Base-by-base conservation (phyloP, 192 early-diverging fungal species). In the Phlyctochytrium arcticum region DNA sequence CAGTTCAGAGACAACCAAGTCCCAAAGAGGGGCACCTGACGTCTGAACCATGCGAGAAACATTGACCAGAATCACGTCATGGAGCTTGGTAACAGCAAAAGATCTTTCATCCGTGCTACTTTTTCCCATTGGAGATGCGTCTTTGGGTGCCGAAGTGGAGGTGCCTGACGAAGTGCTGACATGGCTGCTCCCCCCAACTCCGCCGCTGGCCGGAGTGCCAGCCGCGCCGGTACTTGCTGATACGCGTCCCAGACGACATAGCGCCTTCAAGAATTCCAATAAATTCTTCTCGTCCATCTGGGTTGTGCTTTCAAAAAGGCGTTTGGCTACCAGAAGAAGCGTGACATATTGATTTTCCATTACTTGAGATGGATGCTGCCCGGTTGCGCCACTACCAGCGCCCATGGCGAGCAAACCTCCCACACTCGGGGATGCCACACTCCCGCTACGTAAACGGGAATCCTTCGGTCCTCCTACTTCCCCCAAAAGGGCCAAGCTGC, bases 1-100 rank as follows among this genome's bases (percentile, higher is more conserved):
- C 47, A 93, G 72, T 60, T 91, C 85, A 29, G 73, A 73, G 36
- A 89, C 81, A n/a, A 92, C 53, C 12, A 79, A 54, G 58, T 84
- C 80, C 84, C 87, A 92, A 1, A 79, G 64, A 1, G 71, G 59
- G 3, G 69, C 51, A 36, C 80, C 74, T 48, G 77, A 65, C 3
- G 66, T 50, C 10, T 54, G 29, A 5, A 86, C 57, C 31, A 86
- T 54, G 15, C 76, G 57, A 9, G 42, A 48, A 32, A 77, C 57
- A 53, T 90, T 90, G 12, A 84, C 37, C 6, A 83, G 61, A 4
- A 80, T 58, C 9, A 91, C 77, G 48, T 85, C 83, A 32, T 79
- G 76, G 36, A 93, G 65, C 62, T 90, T 89, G 27, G 84, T 75
- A n/a, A 92, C 75, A 0, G 89, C 88, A 79, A 92, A 92, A 9